These are phyloP conservation scores for Penicillium mononematosum DNA, from an alignment of 495 filamentous ascomycete genomes.

Conservation along the genomic window DNA sequence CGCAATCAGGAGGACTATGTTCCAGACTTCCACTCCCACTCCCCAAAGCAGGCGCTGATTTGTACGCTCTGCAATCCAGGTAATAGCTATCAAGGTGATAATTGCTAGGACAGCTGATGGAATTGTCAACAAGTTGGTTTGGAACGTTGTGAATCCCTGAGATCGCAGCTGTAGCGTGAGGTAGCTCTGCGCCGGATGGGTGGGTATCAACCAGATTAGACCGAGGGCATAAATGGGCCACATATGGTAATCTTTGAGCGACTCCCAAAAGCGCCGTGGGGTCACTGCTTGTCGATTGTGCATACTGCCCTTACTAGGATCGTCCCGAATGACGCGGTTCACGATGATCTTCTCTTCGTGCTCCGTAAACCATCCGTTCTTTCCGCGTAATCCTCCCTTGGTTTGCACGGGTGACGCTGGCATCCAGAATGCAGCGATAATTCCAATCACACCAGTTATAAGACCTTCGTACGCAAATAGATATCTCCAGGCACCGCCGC, in stretches of 20 bases:
- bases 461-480: conserved; percentile 26
- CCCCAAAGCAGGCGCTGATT: conserved; percentile 52
- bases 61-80: conserved; percentile 50
- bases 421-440: conserved; percentile 58
- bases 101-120: conserved; percentile 52
- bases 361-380: conserved; percentile 66
- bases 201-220: conserved; percentile 52
- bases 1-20: conserved; percentile 51
- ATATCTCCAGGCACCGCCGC: conserved; percentile 40
- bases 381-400: conserved; percentile 56
- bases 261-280: conserved; percentile 44
- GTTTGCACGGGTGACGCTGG: conserved; percentile 64
- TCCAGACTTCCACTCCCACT: conserved; percentile 52
- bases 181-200: conserved; percentile 43
- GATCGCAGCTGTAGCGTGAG: conserved; percentile 58
- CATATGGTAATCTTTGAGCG: conserved; percentile 54
- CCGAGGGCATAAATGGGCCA: conserved; percentile 54
- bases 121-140: conserved; percentile 58
- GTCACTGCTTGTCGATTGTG: conserved; percentile 58
- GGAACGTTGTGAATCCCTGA: conserved; percentile 62
- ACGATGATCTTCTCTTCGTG: conserved; percentile 61
- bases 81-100: conserved; percentile 41
- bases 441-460: conserved; percentile 54
- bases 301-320: conserved; percentile 68
- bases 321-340: conserved; percentile 69